A percentile compares a stretch with the other conserved stretches of the same genome.
Conservation (phyloP, 2,329 filamentous ascomycete species). For the Cadophora sp. region DNA sequence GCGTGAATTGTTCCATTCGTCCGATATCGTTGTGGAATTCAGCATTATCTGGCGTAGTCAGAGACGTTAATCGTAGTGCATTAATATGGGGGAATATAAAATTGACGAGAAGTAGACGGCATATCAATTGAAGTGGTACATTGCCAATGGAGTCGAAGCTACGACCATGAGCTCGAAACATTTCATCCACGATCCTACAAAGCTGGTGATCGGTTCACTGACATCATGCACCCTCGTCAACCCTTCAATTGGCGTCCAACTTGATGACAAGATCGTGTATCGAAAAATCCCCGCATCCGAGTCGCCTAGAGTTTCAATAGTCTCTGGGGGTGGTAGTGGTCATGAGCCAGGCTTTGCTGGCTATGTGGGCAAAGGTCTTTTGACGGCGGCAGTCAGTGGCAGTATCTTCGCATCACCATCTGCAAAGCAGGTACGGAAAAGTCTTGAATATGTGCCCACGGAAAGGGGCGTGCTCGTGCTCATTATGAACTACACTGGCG, state of each 20-base stretch:
- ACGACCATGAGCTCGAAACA: slow-evolving; percentile 19
- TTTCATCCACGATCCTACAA: slow-evolving; percentile 22
- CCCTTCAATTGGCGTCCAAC: slow-evolving; percentile 47
- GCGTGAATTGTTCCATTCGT: too few relatives aligned
- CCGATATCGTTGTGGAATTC: too few relatives aligned
- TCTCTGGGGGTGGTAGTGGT: slow-evolving; percentile 30
- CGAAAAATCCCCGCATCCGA: not conserved
- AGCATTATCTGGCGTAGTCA: too few relatives aligned
- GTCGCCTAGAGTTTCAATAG: slow-evolving; percentile 30
- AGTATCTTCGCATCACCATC: slow-evolving; percentile 49
- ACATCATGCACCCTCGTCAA: slow-evolving; percentile 53
- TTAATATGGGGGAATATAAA: too few relatives aligned
- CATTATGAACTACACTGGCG: slow-evolving; percentile 50
- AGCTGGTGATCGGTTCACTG: slow-evolving; percentile 53
- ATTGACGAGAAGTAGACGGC: too few relatives aligned
- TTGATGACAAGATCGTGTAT: not conserved
- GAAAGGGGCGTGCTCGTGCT: slow-evolving; percentile 30
- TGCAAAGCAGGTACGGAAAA: slow-evolving; percentile 47
- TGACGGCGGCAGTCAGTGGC: slow-evolving; percentile 47
- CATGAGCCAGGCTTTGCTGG: slow-evolving; percentile 49
- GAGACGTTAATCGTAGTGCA: too few relatives aligned
- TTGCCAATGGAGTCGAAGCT: too few relatives aligned
- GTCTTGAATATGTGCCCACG: slow-evolving; percentile 42
- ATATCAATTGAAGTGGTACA: too few relatives aligned
- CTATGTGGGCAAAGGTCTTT: slow-evolving; percentile 47